Evolutionary conservation across 805 yeast genomes (phyloP).

Genomic region (Candida koratica): DNA sequence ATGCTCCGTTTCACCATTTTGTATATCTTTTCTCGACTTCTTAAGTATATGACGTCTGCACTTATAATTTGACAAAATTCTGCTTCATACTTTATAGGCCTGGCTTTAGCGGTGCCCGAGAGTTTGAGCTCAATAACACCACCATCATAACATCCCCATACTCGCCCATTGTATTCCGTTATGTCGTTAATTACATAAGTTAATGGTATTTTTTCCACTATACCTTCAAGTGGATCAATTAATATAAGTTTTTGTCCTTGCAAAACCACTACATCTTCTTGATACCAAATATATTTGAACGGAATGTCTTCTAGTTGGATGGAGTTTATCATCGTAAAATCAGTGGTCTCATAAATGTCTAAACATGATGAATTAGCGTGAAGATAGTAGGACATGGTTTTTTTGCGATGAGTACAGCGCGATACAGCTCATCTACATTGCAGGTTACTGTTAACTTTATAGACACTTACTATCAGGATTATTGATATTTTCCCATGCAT

Average conservation of each 20-base stretch:
- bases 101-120: not conserved
- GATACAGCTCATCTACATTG: no score
- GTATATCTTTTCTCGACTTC: conserved; percentile 3
- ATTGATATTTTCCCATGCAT: no score
- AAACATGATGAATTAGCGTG: conserved; percentile 5
- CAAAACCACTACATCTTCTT: conserved; percentile 5
- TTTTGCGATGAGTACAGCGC: conserved; percentile 9
- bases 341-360: conserved; percentile 14
- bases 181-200: conserved; percentile 9
- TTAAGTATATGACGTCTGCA: conserved; percentile 10
- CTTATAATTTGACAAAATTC: conserved; percentile 2
- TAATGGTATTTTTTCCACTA: conserved; percentile 1
- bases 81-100: conserved; percentile 6
- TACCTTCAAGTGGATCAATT: conserved; percentile 9
- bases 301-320: not conserved
- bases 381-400: conserved; percentile 9
- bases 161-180: conserved; percentile 8
- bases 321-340: conserved; percentile 14
- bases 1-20: conserved; percentile 5
- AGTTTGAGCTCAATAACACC: conserved; percentile 12
- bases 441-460: no score
- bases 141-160: conserved; percentile 14
- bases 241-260: not conserved
- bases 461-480: no score
- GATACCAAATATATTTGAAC: not conserved